Conservation (phyloP, 768 basidiomycete species). For the Amanita muscaria region DNA sequence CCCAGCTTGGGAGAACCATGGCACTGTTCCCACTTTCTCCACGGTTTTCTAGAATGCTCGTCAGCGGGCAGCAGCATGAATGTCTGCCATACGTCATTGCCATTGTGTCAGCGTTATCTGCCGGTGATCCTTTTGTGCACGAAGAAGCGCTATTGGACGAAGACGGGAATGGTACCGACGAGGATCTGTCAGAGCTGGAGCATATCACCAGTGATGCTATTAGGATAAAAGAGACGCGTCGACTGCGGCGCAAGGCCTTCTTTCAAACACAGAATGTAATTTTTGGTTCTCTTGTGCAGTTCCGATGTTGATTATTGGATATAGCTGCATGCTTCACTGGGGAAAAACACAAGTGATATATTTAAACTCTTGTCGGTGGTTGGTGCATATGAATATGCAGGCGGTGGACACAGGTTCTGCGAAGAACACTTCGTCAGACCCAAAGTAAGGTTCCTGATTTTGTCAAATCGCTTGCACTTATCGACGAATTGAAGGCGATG, state of each 20-base stretch:
- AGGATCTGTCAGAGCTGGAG: conserved; percentile 25
- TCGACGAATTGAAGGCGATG: conserved; percentile 57
- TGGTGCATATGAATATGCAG: conserved; percentile 91
- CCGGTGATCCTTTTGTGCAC: conserved; percentile 92
- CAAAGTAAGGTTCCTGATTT: conserved; percentile 47
- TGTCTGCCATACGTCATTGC: conserved; percentile 84
- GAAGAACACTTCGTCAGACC: conserved; percentile 79
- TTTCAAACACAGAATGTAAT: conserved; percentile 73
- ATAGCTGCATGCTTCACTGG: conserved; percentile 73
- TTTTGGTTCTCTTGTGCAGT: neutral
- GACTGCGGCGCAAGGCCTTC: conserved; percentile 62
- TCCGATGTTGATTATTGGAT: conserved; percentile 5
- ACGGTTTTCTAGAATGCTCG: conserved; percentile 92
- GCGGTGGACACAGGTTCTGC: conserved; percentile 76
- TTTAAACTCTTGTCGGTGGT: conserved; percentile 89
- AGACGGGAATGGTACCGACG: conserved; percentile 31
- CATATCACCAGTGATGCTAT: conserved; percentile 39
- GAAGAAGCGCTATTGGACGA: conserved; percentile 56
- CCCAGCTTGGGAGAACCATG: conserved; percentile 88
- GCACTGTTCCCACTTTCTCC: conserved; percentile 90
- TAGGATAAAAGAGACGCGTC: conserved; percentile 48
- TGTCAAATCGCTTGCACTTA: neutral
- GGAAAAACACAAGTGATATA: conserved; percentile 73
- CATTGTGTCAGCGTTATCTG: conserved; percentile 84
- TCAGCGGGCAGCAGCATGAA: conserved; percentile 79